These are phyloP conservation scores for Fusarium protoensiforme DNA, from an alignment of 2,329 filamentous ascomycete genomes.

Conservation along the genomic window DNA sequence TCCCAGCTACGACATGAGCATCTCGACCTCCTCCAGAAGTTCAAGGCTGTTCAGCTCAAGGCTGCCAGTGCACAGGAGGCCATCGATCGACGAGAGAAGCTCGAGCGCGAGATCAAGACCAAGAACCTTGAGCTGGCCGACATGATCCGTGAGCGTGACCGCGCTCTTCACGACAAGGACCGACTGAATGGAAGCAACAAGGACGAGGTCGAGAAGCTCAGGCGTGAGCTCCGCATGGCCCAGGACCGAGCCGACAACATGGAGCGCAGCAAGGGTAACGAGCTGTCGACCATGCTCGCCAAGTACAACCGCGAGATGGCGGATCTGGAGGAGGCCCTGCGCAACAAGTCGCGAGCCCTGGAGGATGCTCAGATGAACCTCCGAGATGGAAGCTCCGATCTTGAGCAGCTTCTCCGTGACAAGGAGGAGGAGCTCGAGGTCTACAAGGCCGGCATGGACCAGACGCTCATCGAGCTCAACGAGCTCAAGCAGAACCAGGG, in stretches of 20 bases:
- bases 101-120: slow-evolving; percentile 97
- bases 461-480: slow-evolving; percentile 91
- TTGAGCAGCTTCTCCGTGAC: slow-evolving; percentile 86
- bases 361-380: slow-evolving; percentile 85
- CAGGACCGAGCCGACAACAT: slow-evolving; percentile 91
- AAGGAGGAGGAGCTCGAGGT: slow-evolving; percentile 99
- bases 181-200: slow-evolving; percentile 86
- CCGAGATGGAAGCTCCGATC: slow-evolving; percentile 83
- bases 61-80: slow-evolving; percentile 97
- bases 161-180: slow-evolving; percentile 93
- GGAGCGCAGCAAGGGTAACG: slow-evolving; percentile 92
- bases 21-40: slow-evolving; percentile 93
- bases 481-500: slow-evolving; percentile 82
- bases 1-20: slow-evolving; percentile 96
- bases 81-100: slow-evolving; percentile 92
- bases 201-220: slow-evolving; percentile 94
- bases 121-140: slow-evolving; percentile 99
- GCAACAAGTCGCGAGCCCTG: slow-evolving; percentile 86
- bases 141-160: slow-evolving; percentile 97
- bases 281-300: slow-evolving; percentile 92
- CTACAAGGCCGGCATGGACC: slow-evolving; percentile 97
- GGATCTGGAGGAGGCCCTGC: slow-evolving; percentile 91
- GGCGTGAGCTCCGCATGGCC: slow-evolving; percentile 91
- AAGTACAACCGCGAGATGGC: slow-evolving; percentile 98
- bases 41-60: slow-evolving; percentile 95